Base-by-base conservation (phyloP, 257 asterid genomes). In the Jasminum sambac region DNA sequence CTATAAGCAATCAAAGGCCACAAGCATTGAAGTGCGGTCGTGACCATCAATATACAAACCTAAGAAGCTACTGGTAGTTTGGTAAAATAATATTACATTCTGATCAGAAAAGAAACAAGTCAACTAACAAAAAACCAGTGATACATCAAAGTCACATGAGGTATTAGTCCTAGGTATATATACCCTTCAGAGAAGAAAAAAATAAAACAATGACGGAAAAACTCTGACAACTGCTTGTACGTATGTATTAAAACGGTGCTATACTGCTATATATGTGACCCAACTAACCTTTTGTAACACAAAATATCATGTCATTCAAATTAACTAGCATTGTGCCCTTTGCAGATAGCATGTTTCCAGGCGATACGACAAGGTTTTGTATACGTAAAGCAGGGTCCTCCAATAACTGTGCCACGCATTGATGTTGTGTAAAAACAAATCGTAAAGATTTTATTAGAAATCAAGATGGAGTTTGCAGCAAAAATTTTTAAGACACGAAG, bases 311-410 rank as follows among this genome's bases (percentile, higher is more conserved):
- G 82, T 80, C 66, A 71, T 80, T 74, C 55, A 83, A 76, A 64
- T 78, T 76, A 57, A 81, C 67, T 48, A 72, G 77, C 25, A 83
- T 75, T 34, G 73, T 75, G 63, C 78, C 85, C 26, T 82, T 78
- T 52, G 83, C 80, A 17, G 46, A 60, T 60, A 83, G 81, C 79
- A 76, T 66, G 74, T 72, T 83, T 80, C 83, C 80, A 6, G 88
- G 85, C 52, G 88, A 76, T 46, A 61, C 43, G 44, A 83, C 66
- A 72, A 83, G 94, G 63, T 84, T 79, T 77, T 74, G 83, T 76
- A 93, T 76, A 69, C 68, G 67, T 37, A 65, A 66, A 77, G 85
- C 80, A 16, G 98, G 96, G 63, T 93, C 94, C 69, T 87, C 94
- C 59, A 78, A 71, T 69, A 93, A 86, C 98, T 93, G 96, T 64